Evolutionary conservation across 345 rosid genomes (phyloP).

Genomic region (Raphanus sativus): DNA sequence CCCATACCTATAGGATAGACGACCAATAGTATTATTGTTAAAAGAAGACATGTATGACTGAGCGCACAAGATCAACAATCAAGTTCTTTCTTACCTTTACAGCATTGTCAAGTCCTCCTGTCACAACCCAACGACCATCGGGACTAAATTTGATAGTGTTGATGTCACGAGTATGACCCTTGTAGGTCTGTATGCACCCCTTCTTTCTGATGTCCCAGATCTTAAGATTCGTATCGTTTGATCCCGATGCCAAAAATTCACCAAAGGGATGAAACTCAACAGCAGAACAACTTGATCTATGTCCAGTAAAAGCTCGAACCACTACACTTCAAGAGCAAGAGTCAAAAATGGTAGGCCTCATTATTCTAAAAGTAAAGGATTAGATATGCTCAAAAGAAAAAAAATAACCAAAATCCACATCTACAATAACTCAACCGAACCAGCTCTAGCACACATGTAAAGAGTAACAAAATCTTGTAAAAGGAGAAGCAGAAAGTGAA

Average conservation of each 20-base stretch:
- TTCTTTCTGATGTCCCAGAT: slow-evolving; percentile 96
- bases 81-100: slow-evolving; percentile 62
- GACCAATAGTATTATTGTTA: background rate
- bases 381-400: background rate
- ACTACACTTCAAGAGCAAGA: slow-evolving; percentile 93
- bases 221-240: slow-evolving; percentile 70
- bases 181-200: slow-evolving; percentile 93
- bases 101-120: slow-evolving; percentile 91
- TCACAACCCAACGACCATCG: slow-evolving; percentile 99
- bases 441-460: too few relatives aligned
- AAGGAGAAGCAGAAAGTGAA: slow-evolving; percentile 29
- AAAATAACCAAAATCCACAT: background rate
- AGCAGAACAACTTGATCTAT: slow-evolving; percentile 85
- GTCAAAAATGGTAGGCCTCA: slow-evolving; percentile 44
- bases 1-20: slow-evolving; percentile 41
- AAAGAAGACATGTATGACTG: background rate
- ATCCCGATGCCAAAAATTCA: slow-evolving; percentile 96
- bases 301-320: slow-evolving; percentile 97
- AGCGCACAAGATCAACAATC: background rate
- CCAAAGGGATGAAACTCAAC: slow-evolving; percentile 98
- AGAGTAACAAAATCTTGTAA: background rate
- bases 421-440: background rate
- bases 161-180: slow-evolving; percentile 82
- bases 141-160: slow-evolving; percentile 82
- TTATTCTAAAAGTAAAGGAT: slow-evolving; percentile 1